Evolutionary conservation across 306 rosid species (phyloP).

Genomic region (Canavalia ensiformis): DNA sequence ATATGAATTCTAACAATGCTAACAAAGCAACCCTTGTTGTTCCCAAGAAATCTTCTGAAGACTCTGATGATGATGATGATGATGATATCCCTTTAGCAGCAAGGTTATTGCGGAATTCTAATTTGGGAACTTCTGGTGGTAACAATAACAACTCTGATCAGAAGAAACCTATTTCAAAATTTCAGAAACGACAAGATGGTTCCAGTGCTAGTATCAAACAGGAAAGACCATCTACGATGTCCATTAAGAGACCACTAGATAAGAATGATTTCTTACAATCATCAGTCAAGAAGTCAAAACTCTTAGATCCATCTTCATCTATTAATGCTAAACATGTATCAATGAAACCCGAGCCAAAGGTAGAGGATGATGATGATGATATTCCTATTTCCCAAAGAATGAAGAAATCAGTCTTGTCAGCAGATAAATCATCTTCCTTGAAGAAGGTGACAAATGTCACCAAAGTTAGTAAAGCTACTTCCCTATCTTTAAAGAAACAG

Average conservation of each 20-base stretch:
- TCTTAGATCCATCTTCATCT: slow-evolving; percentile 43
- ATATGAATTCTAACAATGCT: slow-evolving; percentile 40
- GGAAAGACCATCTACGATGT: slow-evolving; percentile 40
- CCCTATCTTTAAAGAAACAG: slow-evolving; percentile 53
- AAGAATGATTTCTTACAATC: slow-evolving; percentile 41
- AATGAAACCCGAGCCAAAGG: slow-evolving; percentile 41
- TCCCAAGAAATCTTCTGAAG: slow-evolving; percentile 49
- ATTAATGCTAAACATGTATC: slow-evolving; percentile 44
- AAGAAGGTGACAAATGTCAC: slow-evolving; percentile 50
- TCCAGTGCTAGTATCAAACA: slow-evolving; percentile 45
- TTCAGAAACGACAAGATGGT: slow-evolving; percentile 53
- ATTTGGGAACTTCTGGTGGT: slow-evolving; percentile 49
- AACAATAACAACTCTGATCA: slow-evolving; percentile 28
- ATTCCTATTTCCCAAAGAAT: slow-evolving; percentile 55
- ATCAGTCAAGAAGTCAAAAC: slow-evolving; percentile 53
- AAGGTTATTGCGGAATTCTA: slow-evolving; percentile 37
- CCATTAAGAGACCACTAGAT: slow-evolving; percentile 55
- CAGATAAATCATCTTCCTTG: slow-evolving; percentile 46
- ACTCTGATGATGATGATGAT: slow-evolving; percentile 52
- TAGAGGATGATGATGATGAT: slow-evolving; percentile 55
- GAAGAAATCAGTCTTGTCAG: slow-evolving; percentile 34
- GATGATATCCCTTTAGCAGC: slow-evolving; percentile 57
- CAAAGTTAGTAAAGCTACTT: slow-evolving; percentile 54
- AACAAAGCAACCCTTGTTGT: slow-evolving; percentile 40
- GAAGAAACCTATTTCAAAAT: slow-evolving; percentile 51